Conservation (phyloP, 1,284 basidiomycete species). For the Cystobasidium sp. region DNA sequence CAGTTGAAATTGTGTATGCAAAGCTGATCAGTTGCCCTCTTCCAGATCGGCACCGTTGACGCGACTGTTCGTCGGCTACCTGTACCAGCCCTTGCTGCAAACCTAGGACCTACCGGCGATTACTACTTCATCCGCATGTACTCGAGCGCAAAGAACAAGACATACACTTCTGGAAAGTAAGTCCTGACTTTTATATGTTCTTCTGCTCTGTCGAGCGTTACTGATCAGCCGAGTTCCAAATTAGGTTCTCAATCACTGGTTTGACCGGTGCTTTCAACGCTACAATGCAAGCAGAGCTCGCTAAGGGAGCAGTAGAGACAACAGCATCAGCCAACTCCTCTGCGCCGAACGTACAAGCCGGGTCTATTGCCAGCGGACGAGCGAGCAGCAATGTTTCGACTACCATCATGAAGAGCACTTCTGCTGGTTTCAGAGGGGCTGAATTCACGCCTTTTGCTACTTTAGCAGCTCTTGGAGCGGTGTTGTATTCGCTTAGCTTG, state of each 20-base stretch:
- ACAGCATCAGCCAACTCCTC: slow-evolving; percentile 17
- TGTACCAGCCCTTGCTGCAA: slow-evolving; percentile 11
- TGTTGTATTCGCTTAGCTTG: too few relatives aligned
- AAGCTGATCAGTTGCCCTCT: neutral
- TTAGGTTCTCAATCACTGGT: slow-evolving; percentile 39
- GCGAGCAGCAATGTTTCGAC: neutral
- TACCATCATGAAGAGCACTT: slow-evolving; percentile 6
- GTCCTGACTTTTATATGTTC: neutral
- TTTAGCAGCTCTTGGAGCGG: too few relatives aligned
- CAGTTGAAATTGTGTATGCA: neutral
- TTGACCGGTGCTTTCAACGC: slow-evolving; percentile 40
- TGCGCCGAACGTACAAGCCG: neutral
- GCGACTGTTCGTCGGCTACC: slow-evolving; percentile 22
- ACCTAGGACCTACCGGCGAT: slow-evolving; percentile 12
- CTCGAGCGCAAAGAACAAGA: slow-evolving; percentile 23
- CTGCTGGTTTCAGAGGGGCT: too few relatives aligned
- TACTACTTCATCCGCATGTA: slow-evolving; percentile 32
- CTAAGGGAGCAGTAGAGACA: neutral
- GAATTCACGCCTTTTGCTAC: too few relatives aligned
- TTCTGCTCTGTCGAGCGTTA: neutral
- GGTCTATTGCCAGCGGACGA: neutral
- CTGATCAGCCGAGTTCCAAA: neutral
- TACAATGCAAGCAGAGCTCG: slow-evolving; percentile 16
- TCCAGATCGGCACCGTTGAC: slow-evolving; percentile 37
- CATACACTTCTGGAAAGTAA: slow-evolving; percentile 35